Percentiles rank a stretch among this genome's conserved stretches.
Evolutionary conservation across 495 filamentous ascomycete species (phyloP).

Genomic region (Massariosphaeria phaeospora): DNA sequence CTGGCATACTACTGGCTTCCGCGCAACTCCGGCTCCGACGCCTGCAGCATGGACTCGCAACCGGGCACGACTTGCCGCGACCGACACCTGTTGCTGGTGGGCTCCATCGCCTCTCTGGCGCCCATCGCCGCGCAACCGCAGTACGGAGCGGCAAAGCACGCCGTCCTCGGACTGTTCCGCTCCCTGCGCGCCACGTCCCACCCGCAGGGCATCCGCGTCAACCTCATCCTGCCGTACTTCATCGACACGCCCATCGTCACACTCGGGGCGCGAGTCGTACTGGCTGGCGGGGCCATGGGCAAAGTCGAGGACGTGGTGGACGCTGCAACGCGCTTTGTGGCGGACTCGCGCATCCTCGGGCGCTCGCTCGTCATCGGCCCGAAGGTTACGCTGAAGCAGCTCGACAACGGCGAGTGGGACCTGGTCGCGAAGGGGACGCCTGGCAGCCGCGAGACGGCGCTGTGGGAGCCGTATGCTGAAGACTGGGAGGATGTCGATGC

Average conservation of each 20-base stretch:
- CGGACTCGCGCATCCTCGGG: slow-evolving; percentile 49
- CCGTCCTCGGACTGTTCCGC: slow-evolving; percentile 58
- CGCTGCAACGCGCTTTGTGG: slow-evolving; percentile 44
- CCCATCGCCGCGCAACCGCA: slow-evolving; percentile 47
- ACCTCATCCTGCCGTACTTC: slow-evolving; percentile 61
- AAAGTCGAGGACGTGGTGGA: slow-evolving; percentile 54
- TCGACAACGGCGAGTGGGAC: slow-evolving; percentile 39
- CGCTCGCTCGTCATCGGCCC: slow-evolving; percentile 54
- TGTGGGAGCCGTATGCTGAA: slow-evolving; percentile 56
- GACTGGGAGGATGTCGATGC: slow-evolving; percentile 54
- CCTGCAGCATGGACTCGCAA: slow-evolving; percentile 22
- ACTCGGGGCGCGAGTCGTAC: slow-evolving; percentile 40
- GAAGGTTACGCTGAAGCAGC: slow-evolving; percentile 42
- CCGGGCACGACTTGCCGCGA: slow-evolving; percentile 38
- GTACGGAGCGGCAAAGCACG: slow-evolving; percentile 61
- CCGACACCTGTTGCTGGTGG: slow-evolving; percentile 50
- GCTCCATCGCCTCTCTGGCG: slow-evolving; percentile 50
- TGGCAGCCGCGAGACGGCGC: slow-evolving; percentile 39
- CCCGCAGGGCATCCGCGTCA: slow-evolving; percentile 51
- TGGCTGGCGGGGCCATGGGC: slow-evolving; percentile 52
- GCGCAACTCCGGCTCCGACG: slow-evolving; percentile 36
- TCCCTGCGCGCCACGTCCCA: slow-evolving; percentile 48
- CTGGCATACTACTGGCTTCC: slow-evolving; percentile 58
- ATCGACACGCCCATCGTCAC: slow-evolving; percentile 56
- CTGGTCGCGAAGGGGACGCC: slow-evolving; percentile 33